Evolutionary conservation across 78 protist species (phyloP), one percentile per base, ranked within the genome.

Genomic region (Isochrysis galbana): DNA sequence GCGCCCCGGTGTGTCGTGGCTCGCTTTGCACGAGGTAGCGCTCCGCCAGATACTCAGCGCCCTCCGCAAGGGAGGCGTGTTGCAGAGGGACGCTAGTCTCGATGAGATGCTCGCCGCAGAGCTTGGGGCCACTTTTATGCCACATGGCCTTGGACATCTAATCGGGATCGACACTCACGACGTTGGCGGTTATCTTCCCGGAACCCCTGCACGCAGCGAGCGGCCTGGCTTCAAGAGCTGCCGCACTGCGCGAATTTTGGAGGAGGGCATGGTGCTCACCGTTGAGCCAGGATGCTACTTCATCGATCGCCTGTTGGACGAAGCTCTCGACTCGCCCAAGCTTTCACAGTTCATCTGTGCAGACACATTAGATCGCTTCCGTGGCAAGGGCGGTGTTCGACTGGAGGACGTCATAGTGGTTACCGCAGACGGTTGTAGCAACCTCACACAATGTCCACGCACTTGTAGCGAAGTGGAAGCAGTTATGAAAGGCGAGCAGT

Each of bases 281-380:
- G 96, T 97, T 67, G 99, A 98, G 95, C 99, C 99, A 44, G 99
- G 99, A 23, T 67, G 94, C 84, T 98, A 98, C 93, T 98, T 98
- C 92, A 95, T 95, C 93, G 93, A 77, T 17, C 92, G 89, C 44
- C 54, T 94, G 77, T 93, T 97, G 36, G 94, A 94, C 29, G 34
- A 3, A 3, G 82, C 42, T 1, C 61, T 90, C 87, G 39, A 55
- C n/a, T 11, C 29, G 34, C 42, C 19, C 14, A n/a, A 47, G 47
- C 25, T 4, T 26, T 1, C 42, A 3, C 26, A 5, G 41, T 67
- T 46, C 44, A 11, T 61, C 91, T 11, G 3, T 22, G 38, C 22
- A 5, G 91, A 22, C n/a, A 7, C 2, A 48, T 3, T 96, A 36
- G 93, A 32, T 26, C 25, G 72, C 38, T 96, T 93, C 95, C 87